phyloP scores from a whole-genome alignment of 305 asterid species.

The Fraxinus baroniana region DNA sequence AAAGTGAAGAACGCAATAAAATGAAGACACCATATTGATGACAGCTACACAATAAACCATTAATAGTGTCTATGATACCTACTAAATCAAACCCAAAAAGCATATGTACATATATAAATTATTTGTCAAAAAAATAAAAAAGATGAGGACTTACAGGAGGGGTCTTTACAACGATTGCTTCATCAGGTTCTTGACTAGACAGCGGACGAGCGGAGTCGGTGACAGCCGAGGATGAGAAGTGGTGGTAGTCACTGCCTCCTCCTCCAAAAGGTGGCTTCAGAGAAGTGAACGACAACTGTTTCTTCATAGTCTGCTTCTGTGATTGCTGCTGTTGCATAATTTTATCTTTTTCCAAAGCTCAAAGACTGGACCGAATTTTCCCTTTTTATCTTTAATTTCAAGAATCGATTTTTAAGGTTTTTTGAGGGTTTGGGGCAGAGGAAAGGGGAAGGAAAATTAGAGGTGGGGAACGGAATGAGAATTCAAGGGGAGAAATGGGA shows the following conservation, averaged over 20 bases:
- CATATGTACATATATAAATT: constrained; percentile 3
- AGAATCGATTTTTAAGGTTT: constrained; percentile 12
- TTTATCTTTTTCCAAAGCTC: constrained; percentile 30
- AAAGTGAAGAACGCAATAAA: constrained; percentile 7
- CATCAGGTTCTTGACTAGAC: constrained; percentile 46
- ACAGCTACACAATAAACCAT: constrained; percentile 1
- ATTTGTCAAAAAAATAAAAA: constrained; percentile 8
- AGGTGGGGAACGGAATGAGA: constrained; percentile 13
- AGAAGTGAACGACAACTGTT: constrained; percentile 67
- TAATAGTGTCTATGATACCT: background rate
- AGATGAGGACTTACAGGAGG: constrained; percentile 54
- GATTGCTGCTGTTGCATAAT: constrained; percentile 47
- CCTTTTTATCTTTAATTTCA: constrained; percentile 16
- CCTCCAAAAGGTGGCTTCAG: constrained; percentile 69
- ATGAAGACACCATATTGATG: background rate
- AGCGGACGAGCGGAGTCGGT: constrained; percentile 35
- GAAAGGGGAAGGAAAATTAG: constrained; percentile 9
- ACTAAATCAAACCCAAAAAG: constrained; percentile 7
- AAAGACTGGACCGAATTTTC: constrained; percentile 16
- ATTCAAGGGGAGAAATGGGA: constrained; percentile 24
- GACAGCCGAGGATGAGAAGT: constrained; percentile 36
- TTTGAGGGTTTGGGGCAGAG: constrained; percentile 15
- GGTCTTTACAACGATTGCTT: constrained; percentile 59
- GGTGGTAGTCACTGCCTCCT: constrained; percentile 62
- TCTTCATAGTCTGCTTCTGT: constrained; percentile 48